Evolutionary conservation across 805 yeast species (phyloP), one percentile per base, ranked within the genome.

Genomic region (Suhomyces kilbournensis): DNA sequence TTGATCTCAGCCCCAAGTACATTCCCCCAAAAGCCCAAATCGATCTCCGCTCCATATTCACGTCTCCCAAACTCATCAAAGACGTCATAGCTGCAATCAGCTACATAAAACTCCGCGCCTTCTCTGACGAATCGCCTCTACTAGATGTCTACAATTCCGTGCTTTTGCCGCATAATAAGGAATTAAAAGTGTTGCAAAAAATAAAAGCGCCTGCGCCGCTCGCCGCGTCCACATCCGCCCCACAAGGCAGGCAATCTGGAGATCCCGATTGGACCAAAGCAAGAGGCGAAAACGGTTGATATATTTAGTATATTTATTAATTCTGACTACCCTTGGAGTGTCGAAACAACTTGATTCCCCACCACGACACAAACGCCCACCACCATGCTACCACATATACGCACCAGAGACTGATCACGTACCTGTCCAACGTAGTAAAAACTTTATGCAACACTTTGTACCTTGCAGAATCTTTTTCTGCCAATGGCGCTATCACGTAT

Each of bases 281-380:
- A 0, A 74, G 97, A 60, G 96, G 97, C 1, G 98, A 92, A 65
- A 82, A 72, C 51, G 96, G 96, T 7, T 23, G 10, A 42, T 17
- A 7, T 19, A 35, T 15, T 3, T 7, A 39, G 19, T 14, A 22
- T 22, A 19, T 17, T 15, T 38, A 17, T 23, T 42, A 42, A 28
- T 49, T 44, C 28, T 30, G 42, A 42, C 38, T 38, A 7, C 90
- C 90, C 58, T 83, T 86, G 20, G 94, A 86, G 63, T 89, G 94
- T 51, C 90, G 74, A 68, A 89, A 89, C 52, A 88, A 70, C 66
- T 89, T 89, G 79, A 88, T 76, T 35, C 94, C 92, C 44, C 84
- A 74, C 96, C 96, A 89, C 9, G 91, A 82, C 3, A 79, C 70
- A 8, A 83, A 69, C 42, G 91, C 82, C 96, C 96, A 88, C 77